Base-by-base conservation (phyloP, 2,329 filamentous ascomycete species). In the Aspergillus candidus region DNA sequence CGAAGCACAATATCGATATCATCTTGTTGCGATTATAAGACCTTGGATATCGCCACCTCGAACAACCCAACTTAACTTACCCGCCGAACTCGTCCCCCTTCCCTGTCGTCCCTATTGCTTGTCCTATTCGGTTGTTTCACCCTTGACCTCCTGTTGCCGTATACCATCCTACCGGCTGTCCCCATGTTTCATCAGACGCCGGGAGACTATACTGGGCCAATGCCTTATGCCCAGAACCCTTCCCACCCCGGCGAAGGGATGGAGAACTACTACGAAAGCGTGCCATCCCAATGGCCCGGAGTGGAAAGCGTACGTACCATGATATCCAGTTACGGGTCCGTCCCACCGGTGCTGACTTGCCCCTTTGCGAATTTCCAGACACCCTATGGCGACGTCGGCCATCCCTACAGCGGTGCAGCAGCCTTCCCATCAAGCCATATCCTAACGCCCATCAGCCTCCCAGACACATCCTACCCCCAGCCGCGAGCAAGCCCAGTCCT, bases 361-460 rank as follows among this genome's bases (percentile, higher is more conserved):
- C 31, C 22, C 32, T 18, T 38, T 11, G 18, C 38, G 30, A 30
- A 38, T 39, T 37, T 33, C 43, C 44, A 56, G 52, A 51, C 54
- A 12, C 52, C 56, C 7, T 68, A 57, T 36, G 44, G 60, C 35
- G 53, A 52, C 13, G 43, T 57, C 29, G 51, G 48, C 35, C 52
- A 61, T 40, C 55, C 64, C 3, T 69, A 68, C 49, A 64, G 58
- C 42, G 55, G 60, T n/a, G 53, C 57, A 30, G 41, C 55, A 30
- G 38, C 59, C 29, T 63, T 60, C 35, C 57, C 56, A 45, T 45
- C 61, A 32, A 43, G 49, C 13, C 49, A 55, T 41, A 55, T 66
- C 35, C 51, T 68, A 33, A 69, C 67, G 4, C 66, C 68, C 29
- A 61, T 68, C 51, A 69, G 67, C 43, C 57, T 70, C 11, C 57